Evolutionary conservation across 2,329 filamentous ascomycete species (phyloP), one percentile per base, ranked within the genome.

Genomic region (Pseudocercospora crystallina): DNA sequence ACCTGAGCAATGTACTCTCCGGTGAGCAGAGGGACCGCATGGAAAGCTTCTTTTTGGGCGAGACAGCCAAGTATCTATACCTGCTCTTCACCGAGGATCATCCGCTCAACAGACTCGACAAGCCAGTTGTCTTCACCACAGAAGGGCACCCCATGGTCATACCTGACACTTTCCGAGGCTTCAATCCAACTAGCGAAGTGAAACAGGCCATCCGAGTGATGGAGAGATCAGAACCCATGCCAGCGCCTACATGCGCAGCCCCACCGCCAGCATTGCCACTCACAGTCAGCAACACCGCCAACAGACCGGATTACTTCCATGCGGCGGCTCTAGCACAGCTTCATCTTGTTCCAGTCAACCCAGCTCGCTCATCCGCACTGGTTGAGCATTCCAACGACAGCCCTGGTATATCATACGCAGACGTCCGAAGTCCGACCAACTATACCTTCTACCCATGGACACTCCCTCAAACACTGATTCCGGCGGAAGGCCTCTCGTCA

Each of bases 41-140:
- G 94, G 94, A 99, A 71, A 97, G 92, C 68, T 99, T 97, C 77
- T 97, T 97, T 65, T 79, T 99, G 1, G 92, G 94, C 11, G 94
- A 99, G 71, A 99, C 94, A 1, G 86, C 90, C 38, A 96, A 97
- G 71, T 99, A 99, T 69, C 77, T 99, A 56, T 97, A 95, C 68
- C 75, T 99, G 47, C 81, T 97, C 2, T 97, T 95, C 69, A 89
- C 95, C 59, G 80, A 85, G 4, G 80, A 84, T 11, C 94, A 97
- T 71, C 90, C 91, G 0, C 74, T 99, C 36, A 97, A 97, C 70
- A 85, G 83, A 14, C 74, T 95, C 34, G 94, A 97, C 69, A 84
- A 85, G 0, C 84, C 91, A 0, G 95, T 87, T 68, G 92, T 99
- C 11, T 97, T 99, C 68, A 94, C 89, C 0, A 99, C 94, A 0